Evolutionary conservation across 2,329 filamentous ascomycete genomes (phyloP).

Genomic region (Aspergillus hortae): DNA sequence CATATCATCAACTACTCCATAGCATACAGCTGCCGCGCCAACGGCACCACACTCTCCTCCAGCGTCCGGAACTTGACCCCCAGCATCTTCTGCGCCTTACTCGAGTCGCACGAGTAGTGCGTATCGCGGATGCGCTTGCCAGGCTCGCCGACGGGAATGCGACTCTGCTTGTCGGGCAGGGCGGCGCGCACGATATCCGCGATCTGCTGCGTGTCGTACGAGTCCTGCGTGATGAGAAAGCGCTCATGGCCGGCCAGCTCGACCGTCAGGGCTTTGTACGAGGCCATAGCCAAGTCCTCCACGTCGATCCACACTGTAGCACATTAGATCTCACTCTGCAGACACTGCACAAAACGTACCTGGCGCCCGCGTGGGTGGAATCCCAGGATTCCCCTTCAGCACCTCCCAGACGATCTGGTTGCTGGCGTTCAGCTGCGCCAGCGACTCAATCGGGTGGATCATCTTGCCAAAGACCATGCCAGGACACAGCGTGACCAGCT

Average conservation of each 20-base stretch:
- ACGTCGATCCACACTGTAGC: constrained; percentile 20
- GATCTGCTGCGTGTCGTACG: constrained; percentile 29
- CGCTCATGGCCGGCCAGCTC: constrained; percentile 15
- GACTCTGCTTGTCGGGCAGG: constrained; percentile 9
- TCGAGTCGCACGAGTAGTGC: constrained; percentile 47
- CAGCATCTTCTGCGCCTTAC: constrained; percentile 43
- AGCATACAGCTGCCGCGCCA: constrained; percentile 20
- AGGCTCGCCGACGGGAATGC: constrained; percentile 21
- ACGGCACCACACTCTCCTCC: constrained; percentile 16
- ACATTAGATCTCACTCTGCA: neutral
- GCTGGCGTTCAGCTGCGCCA: constrained; percentile 24
- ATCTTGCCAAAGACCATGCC: constrained; percentile 28
- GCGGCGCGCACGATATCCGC: constrained; percentile 21
- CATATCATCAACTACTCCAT: constrained; percentile 7
- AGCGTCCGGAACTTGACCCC: constrained; percentile 36
- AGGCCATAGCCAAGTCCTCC: constrained; percentile 17
- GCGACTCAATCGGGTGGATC: constrained; percentile 18
- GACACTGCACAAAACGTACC: constrained; percentile 7
- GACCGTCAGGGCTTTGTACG: constrained; percentile 14
- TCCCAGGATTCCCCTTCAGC: constrained; percentile 13
- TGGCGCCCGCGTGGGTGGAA: constrained; percentile 24
- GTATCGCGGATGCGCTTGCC: constrained; percentile 20
- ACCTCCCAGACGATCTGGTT: constrained; percentile 29
- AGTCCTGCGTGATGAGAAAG: constrained; percentile 23
- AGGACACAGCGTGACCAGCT: constrained; percentile 18